phyloP scores from a whole-genome alignment of 352 stramenopile species.

The Phytophthora macrochlamydospora region DNA sequence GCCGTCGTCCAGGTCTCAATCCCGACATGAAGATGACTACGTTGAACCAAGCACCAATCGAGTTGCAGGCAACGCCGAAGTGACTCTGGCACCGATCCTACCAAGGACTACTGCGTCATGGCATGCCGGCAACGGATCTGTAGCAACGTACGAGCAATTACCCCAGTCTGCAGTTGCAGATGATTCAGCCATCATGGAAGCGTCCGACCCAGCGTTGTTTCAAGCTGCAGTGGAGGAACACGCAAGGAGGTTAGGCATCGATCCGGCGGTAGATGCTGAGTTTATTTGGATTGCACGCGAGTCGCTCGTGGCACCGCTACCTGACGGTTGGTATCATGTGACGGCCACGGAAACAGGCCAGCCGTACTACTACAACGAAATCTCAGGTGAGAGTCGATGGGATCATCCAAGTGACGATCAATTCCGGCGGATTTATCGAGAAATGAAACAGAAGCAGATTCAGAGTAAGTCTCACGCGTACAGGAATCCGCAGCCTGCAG shows the following conservation, averaged over 20 bases:
- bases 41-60: conserved; percentile 26
- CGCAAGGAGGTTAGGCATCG: conserved; percentile 67
- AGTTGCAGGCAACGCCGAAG: conserved; percentile 12
- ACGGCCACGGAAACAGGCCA: conserved; percentile 59
- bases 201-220: conserved; percentile 69
- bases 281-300: conserved; percentile 80
- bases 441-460: conserved; percentile 46
- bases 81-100: conserved; percentile 15
- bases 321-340: conserved; percentile 70
- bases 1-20: conserved; percentile 25
- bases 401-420: conserved; percentile 80
- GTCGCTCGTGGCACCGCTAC: conserved; percentile 76
- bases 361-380: conserved; percentile 86
- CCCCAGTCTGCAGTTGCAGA: conserved; percentile 28
- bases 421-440: conserved; percentile 59
- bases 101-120: conserved; percentile 31
- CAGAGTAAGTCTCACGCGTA: conserved; percentile 30
- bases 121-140: conserved; percentile 39
- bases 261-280: conserved; percentile 54
- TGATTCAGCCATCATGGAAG: conserved; percentile 61
- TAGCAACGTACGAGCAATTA: conserved; percentile 21
- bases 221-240: conserved; percentile 79
- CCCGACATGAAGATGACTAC: conserved; percentile 30
- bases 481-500: conserved; percentile 20
- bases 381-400: conserved; percentile 80